A percentile compares a stretch with the other conserved stretches of the same genome.
These are phyloP conservation scores for Diaporthe citrichinensis DNA, from an alignment of 2,329 filamentous ascomycete species.

Conservation along the genomic window DNA sequence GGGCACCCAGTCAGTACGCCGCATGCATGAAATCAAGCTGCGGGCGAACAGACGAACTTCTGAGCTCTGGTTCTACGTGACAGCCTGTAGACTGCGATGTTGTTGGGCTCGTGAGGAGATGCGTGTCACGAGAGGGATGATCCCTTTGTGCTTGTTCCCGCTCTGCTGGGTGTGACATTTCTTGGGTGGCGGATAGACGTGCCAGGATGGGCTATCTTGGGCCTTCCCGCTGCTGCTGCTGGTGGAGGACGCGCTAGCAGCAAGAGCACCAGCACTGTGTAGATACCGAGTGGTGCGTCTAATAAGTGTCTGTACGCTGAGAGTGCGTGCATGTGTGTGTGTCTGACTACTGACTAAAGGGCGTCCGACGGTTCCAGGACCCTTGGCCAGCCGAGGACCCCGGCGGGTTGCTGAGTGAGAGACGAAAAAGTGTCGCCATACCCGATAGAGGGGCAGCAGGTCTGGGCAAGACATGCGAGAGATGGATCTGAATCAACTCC, in stretches of 20 bases:
- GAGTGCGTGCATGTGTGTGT: not conserved
- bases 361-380: slow-evolving; percentile 10
- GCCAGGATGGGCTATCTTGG: slow-evolving; percentile 15
- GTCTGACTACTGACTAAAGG: slow-evolving; percentile 4
- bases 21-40: slow-evolving; percentile 4
- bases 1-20: not conserved
- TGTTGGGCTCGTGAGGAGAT: not conserved
- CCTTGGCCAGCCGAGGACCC: slow-evolving; percentile 22
- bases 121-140: slow-evolving; percentile 24
- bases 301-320: not conserved
- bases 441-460: slow-evolving; percentile 30
- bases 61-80: not conserved
- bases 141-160: slow-evolving; percentile 20
- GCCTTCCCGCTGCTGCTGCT: not conserved
- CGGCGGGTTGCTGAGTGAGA: slow-evolving; percentile 26
- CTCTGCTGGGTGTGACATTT: slow-evolving; percentile 20
- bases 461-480: slow-evolving; percentile 36
- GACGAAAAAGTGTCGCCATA: slow-evolving; percentile 23
- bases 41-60: slow-evolving; percentile 12
- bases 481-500: slow-evolving; percentile 34
- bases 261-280: slow-evolving; percentile 1
- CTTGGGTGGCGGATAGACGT: slow-evolving; percentile 18
- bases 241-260: not conserved
- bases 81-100: not conserved
- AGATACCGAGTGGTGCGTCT: not conserved